Evolutionary conservation across 164 flowering plant species (phyloP).

Genomic region (Brasenia schreberi): DNA sequence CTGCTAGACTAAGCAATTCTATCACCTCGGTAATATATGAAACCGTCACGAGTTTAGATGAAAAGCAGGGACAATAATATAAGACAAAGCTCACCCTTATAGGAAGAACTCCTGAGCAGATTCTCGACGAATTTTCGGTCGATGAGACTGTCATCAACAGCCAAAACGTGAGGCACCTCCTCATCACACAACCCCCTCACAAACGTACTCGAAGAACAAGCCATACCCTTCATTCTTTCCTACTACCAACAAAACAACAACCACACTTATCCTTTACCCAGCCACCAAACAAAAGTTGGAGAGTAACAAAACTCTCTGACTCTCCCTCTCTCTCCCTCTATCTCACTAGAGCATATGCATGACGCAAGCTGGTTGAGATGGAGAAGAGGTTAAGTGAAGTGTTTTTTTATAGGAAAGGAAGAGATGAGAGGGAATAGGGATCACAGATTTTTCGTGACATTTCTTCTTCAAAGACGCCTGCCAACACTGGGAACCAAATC

Average conservation of each 20-base stretch:
- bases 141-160: neutral
- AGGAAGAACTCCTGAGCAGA: conserved; percentile 15
- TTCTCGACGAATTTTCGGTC: conserved; percentile 15
- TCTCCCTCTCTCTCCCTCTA: neutral
- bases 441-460: neutral
- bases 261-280: too few relatives aligned
- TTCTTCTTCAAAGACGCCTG: neutral
- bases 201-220: too few relatives aligned
- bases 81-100: conserved; percentile 7
- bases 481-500: neutral
- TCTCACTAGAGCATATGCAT: neutral
- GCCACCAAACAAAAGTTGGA: neutral
- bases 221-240: too few relatives aligned
- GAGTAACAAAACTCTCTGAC: neutral
- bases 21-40: too few relatives aligned
- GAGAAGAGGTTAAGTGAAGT: neutral
- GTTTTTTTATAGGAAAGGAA: neutral
- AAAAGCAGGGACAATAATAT: too few relatives aligned
- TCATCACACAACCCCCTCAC: too few relatives aligned
- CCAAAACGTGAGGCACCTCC: too few relatives aligned
- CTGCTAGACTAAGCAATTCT: too few relatives aligned
- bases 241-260: too few relatives aligned
- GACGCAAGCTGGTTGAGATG: neutral
- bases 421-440: neutral
- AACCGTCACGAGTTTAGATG: too few relatives aligned